Evolutionary conservation across 495 filamentous ascomycete genomes (phyloP).

Genomic region (Penicillium angulare): DNA sequence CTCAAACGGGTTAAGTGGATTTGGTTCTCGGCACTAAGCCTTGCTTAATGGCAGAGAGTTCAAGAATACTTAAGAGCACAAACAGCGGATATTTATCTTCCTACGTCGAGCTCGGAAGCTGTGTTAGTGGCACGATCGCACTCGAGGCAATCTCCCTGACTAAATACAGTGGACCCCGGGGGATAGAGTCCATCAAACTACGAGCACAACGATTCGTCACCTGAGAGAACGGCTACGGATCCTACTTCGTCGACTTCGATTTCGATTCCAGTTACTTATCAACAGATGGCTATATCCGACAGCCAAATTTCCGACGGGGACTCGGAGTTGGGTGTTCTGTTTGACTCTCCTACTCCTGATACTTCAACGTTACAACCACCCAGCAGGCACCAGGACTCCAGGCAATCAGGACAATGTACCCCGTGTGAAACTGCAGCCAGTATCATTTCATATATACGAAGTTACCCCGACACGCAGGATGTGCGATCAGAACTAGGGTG

Average conservation of each 20-base stretch:
- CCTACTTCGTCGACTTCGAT: slow-evolving; percentile 1
- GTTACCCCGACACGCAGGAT: slow-evolving; percentile 30
- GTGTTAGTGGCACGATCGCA: background rate
- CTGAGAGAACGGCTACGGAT: slow-evolving; percentile 2
- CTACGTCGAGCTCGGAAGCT: slow-evolving; percentile 5
- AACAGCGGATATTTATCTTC: slow-evolving; percentile 5
- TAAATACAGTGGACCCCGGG: slow-evolving; percentile 1
- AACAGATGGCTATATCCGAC: slow-evolving; percentile 10
- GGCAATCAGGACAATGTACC: slow-evolving; percentile 12
- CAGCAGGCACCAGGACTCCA: slow-evolving; percentile 4
- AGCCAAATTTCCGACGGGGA: slow-evolving; percentile 10
- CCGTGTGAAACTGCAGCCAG: slow-evolving; percentile 28
- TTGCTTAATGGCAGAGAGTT: slow-evolving; percentile 8
- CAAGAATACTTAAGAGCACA: slow-evolving; percentile 13
- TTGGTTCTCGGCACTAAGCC: slow-evolving; percentile 4
- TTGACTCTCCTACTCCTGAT: slow-evolving; percentile 4
- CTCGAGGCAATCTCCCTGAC: background rate
- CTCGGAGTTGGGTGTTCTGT: slow-evolving; percentile 3
- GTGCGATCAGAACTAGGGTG: slow-evolving; percentile 45
- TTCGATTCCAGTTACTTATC: slow-evolving; percentile 5
- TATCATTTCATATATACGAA: slow-evolving; percentile 27
- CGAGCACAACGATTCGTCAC: slow-evolving; percentile 3
- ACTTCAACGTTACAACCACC: slow-evolving; percentile 9
- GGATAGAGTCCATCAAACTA: slow-evolving; percentile 4
- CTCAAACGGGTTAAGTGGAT: slow-evolving; percentile 1